Evolutionary conservation across 1,284 basidiomycete species (phyloP).

Genomic region (Coniferiporia weirii): DNA sequence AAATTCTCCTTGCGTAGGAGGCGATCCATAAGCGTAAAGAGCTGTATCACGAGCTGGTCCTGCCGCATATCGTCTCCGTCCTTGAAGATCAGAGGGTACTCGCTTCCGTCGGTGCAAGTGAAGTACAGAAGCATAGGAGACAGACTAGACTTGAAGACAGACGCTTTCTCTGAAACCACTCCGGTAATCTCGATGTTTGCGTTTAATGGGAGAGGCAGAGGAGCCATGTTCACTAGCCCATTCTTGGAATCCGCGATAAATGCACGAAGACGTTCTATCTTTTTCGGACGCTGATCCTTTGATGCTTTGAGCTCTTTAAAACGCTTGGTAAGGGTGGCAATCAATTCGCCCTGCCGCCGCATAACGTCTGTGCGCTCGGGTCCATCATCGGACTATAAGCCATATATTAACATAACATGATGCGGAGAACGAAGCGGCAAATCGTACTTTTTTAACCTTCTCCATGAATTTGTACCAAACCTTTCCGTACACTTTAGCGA

Average conservation of each 20-base stretch:
- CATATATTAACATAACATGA: constrained; percentile 14
- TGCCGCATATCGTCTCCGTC: constrained; percentile 98
- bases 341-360: constrained; percentile 80
- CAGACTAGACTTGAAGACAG: constrained; percentile 97
- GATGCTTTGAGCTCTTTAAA: constrained; percentile 85
- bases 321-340: constrained; percentile 77
- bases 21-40: constrained; percentile 97
- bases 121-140: constrained; percentile 91
- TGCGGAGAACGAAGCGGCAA: neutral
- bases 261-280: constrained; percentile 90
- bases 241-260: constrained; percentile 85
- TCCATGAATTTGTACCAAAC: constrained; percentile 88
- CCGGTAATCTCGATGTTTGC: constrained; percentile 79
- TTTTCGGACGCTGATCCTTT: constrained; percentile 92
- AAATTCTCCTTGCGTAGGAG: constrained; percentile 92
- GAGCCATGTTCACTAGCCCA: constrained; percentile 66
- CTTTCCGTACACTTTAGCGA: constrained; percentile 88
- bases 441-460: constrained; percentile 73
- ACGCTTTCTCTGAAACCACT: constrained; percentile 86
- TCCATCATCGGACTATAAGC: constrained; percentile 62
- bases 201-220: constrained; percentile 87
- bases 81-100: constrained; percentile 97
- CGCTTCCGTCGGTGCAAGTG: constrained; percentile 67
- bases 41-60: constrained; percentile 94
- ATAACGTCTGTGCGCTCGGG: constrained; percentile 76